Base-by-base conservation (phyloP, 805 yeast species). In the Teunomyces lycoperdinae region DNA sequence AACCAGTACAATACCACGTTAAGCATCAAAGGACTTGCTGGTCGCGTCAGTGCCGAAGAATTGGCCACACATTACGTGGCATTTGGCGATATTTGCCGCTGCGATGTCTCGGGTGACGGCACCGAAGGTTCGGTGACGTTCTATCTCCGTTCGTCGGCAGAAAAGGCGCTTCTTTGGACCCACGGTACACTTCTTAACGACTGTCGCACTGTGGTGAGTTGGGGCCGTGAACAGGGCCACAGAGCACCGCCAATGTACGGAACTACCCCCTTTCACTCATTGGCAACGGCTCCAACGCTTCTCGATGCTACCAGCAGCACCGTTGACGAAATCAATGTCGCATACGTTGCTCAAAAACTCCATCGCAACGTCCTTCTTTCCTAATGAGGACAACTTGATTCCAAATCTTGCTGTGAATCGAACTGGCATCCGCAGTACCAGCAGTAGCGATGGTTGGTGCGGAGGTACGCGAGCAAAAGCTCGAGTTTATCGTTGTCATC, bases 1-100 rank as follows among this genome's bases (percentile, higher is more conserved):
- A 96, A 90, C 63, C 88, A 91, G 9, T 76, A 81, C 61, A 90
- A 89, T 61, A 85, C 96, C 7, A 85, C 91, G 1, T 83, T 89
- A 11, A 76, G 79, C 49, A 77, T 89, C 16, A 83, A 83, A 42
- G 91, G 91, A 0, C 62, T 89, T 42, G 78, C 85, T 14, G 68
- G 79, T 3, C 67, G 68, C 20, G 77, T 85, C 33, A 74, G 86
- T 1, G 85, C 81, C 51, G 74, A 76, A 10, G 92, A 88, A 55
- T 63, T 89, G 20, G 74, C 79, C 26, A 66, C 75, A 10, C 77
- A 79, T 51, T 85, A 87, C 60, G 71, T 80, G 35, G 76, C 83
- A 32, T 89, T 83, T 69, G 96, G 96, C 3, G 66, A 68, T 47
- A 61, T 73, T 4, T 41, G 70, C 6, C 57, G 53, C 36, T 57